Evolutionary conservation across 805 yeast genomes (phyloP).

Genomic region (Kazachstania bromeliacearum): DNA sequence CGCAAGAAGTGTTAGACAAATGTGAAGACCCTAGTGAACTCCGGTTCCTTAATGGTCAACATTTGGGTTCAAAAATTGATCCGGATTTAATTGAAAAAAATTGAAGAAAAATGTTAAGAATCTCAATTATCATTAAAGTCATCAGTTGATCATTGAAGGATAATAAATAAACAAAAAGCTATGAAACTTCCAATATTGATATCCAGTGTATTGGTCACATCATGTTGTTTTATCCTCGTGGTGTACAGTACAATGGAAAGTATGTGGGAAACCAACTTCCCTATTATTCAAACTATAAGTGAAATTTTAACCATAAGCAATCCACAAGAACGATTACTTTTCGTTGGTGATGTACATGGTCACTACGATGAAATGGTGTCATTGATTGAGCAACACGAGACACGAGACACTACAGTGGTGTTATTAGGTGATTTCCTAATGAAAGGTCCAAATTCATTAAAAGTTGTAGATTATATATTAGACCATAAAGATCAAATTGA

Average conservation of each 20-base stretch:
- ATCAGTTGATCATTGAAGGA: background rate
- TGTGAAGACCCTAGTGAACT: conserved; percentile 25
- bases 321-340: conserved; percentile 38
- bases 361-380: conserved; percentile 45
- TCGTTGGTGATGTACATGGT: conserved; percentile 89
- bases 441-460: conserved; percentile 71
- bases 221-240: background rate
- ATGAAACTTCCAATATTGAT: no score
- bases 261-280: conserved; percentile 1
- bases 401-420: conserved; percentile 34
- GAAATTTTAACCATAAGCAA: conserved; percentile 3
- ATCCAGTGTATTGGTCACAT: background rate
- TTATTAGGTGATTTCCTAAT: conserved; percentile 78
- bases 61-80: conserved; percentile 43
- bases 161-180: no score
- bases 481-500: conserved; percentile 40
- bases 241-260: background rate
- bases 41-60: conserved; percentile 43
- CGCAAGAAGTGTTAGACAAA: conserved; percentile 39
- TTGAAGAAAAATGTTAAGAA: background rate
- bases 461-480: conserved; percentile 58
- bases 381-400: conserved; percentile 37
- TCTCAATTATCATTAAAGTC: no score
- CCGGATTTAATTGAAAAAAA: conserved; percentile 29
- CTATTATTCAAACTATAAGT: conserved; percentile 4